phyloP scores from a whole-genome alignment of 2,329 filamentous ascomycete genomes.

The Ceratocystis papillata region DNA sequence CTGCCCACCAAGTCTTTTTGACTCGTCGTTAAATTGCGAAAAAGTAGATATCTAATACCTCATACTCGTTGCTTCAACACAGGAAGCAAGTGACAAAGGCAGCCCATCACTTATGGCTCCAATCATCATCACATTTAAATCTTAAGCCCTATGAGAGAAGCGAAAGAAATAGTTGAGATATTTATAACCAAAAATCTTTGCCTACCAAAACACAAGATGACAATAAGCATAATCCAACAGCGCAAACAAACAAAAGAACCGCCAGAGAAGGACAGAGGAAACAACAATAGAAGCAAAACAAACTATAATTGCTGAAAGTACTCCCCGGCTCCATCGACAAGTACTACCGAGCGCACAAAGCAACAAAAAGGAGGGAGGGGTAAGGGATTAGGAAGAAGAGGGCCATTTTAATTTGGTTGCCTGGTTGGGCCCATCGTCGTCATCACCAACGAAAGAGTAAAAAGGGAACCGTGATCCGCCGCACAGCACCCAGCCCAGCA shows the following conservation, averaged over 20 bases:
- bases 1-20: not conserved
- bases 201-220: not conserved
- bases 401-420: not conserved
- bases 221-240: conserved; percentile 12
- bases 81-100: not conserved
- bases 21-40: not conserved
- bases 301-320: not conserved
- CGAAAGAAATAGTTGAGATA: not conserved
- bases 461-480: too few relatives aligned
- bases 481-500: too few relatives aligned
- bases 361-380: not conserved
- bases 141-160: not conserved
- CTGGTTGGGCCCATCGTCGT: not conserved
- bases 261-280: not conserved
- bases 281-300: not conserved
- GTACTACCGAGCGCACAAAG: conserved; percentile 7
- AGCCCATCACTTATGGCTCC: not conserved
- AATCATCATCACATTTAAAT: not conserved
- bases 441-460: not conserved
- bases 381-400: not conserved
- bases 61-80: not conserved
- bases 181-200: not conserved
- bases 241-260: conserved; percentile 1
- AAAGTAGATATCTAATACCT: not conserved
- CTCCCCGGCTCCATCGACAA: not conserved